Conservation (phyloP, 176 grass and related monocot genomes). For the Avena insularis region DNA sequence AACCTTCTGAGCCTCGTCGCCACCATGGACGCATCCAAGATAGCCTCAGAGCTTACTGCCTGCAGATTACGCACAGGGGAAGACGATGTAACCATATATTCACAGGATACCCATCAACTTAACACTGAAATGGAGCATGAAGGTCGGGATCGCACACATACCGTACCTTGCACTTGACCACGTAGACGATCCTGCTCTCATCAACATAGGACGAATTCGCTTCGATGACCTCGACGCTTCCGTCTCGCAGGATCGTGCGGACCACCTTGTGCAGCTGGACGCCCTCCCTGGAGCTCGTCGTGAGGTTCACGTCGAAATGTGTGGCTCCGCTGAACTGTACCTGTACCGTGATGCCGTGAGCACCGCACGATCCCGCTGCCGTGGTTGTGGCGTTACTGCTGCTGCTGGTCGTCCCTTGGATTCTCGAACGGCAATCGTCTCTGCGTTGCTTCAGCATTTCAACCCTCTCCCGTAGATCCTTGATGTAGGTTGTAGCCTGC, state of each 20-base stretch:
- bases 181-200: background rate
- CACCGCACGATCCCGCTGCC: background rate
- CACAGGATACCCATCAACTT: background rate
- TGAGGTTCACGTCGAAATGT: constrained; percentile 34
- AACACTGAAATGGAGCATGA: background rate
- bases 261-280: constrained; percentile 26
- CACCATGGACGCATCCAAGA: constrained; percentile 20
- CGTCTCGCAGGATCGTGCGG: background rate
- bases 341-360: background rate
- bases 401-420: background rate
- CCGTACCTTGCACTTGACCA: constrained; percentile 44
- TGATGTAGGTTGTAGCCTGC: constrained; percentile 26
- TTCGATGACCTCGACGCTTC: constrained; percentile 15
- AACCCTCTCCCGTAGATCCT: constrained; percentile 43
- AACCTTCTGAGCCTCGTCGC: constrained; percentile 17
- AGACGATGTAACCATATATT: background rate
- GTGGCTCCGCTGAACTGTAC: background rate
- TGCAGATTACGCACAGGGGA: background rate
- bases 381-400: background rate
- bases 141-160: background rate
- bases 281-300: background rate
- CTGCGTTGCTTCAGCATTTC: constrained; percentile 43
- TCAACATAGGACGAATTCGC: constrained; percentile 20
- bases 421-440: constrained; percentile 16
- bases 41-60: background rate